phyloP scores from a whole-genome alignment of 2,329 filamentous ascomycete species.

The Calonectria pteridis region DNA sequence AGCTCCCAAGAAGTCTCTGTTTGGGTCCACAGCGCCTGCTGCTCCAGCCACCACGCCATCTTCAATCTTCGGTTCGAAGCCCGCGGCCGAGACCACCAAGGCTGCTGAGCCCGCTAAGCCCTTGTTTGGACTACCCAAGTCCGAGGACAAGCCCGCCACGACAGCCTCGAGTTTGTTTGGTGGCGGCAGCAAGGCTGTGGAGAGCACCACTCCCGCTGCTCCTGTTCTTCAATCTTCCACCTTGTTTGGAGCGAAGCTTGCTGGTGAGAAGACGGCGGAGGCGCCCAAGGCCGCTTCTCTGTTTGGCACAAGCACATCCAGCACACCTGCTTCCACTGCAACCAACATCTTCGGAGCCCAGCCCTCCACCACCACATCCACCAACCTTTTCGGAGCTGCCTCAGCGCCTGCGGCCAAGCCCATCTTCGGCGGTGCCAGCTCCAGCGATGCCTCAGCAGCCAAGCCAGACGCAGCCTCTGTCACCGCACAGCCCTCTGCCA shows the following conservation, averaged over 20 bases:
- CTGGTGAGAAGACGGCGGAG: conserved; percentile 44
- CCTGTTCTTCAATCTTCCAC: conserved; percentile 47
- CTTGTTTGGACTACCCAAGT: conserved; percentile 45
- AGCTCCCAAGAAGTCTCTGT: conserved; percentile 49
- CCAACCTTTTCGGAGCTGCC: conserved; percentile 49
- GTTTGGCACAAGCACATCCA: conserved; percentile 46
- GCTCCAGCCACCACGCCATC: conserved; percentile 47
- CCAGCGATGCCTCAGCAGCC: conserved; percentile 29
- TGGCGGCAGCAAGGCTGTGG: conserved; percentile 47
- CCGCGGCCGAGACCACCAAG: conserved; percentile 46
- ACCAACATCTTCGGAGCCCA: conserved; percentile 43
- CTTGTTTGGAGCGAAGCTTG: conserved; percentile 51
- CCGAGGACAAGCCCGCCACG: conserved; percentile 41
- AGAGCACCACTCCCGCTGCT: conserved; percentile 38
- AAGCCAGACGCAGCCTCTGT: conserved; percentile 39
- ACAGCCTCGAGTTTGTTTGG: conserved; percentile 54
- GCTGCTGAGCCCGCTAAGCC: conserved; percentile 44
- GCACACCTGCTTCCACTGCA: conserved; percentile 32
- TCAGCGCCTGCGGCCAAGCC: conserved; percentile 38
- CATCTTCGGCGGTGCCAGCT: conserved; percentile 46
- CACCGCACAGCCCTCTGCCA: conserved; percentile 37
- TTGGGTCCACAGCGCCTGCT: conserved; percentile 47
- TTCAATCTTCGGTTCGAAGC: conserved; percentile 51
- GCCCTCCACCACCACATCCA: conserved; percentile 37
- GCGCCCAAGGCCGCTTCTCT: conserved; percentile 43